phyloP scores from a whole-genome alignment of 768 basidiomycete genomes.

The Candolleomyces aberdarensis region DNA sequence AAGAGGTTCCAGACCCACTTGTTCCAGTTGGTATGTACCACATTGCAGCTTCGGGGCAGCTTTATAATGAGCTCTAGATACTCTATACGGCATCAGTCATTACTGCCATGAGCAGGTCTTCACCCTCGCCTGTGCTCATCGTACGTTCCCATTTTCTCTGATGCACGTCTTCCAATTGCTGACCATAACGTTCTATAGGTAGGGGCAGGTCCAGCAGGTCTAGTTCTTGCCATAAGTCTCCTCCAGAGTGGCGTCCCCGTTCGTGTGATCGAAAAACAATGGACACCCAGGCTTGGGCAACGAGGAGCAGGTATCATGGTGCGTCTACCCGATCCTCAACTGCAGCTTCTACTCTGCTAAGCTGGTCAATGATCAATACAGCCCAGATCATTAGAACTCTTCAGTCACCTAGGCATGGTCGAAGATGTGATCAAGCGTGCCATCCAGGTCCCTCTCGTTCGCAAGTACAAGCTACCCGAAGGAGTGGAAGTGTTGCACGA shows the following conservation, averaged over 20 bases:
- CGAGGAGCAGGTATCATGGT: slow-evolving; percentile 13
- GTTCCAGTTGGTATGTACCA: too few relatives aligned
- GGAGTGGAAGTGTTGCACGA: slow-evolving; percentile 23
- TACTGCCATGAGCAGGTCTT: not conserved
- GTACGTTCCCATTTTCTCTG: slow-evolving; percentile 10
- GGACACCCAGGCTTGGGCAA: slow-evolving; percentile 9
- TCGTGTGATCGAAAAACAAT: slow-evolving; percentile 14
- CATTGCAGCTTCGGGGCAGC: too few relatives aligned
- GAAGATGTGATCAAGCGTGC: slow-evolving; percentile 34
- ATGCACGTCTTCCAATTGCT: not conserved
- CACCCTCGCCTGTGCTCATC: slow-evolving; percentile 16
- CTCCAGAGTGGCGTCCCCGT: slow-evolving; percentile 15
- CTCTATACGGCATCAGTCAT: not conserved
- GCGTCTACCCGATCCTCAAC: not conserved
- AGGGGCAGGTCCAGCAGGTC: slow-evolving; percentile 14
- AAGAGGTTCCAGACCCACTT: too few relatives aligned
- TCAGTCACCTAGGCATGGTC: slow-evolving; percentile 34
- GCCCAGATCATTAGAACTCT: slow-evolving; percentile 45
- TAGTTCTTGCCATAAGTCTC: slow-evolving; percentile 12
- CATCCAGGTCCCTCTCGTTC: slow-evolving; percentile 20
- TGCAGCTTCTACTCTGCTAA: not conserved
- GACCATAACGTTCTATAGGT: slow-evolving; percentile 1
- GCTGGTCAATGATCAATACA: slow-evolving; percentile 9
- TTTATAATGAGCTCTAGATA: not conserved
- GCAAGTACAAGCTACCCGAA: slow-evolving; percentile 33